Evolutionary conservation across 257 asterid genomes (phyloP), one percentile per base, ranked within the genome.

Genomic region (Ocimum tenuiflorum): DNA sequence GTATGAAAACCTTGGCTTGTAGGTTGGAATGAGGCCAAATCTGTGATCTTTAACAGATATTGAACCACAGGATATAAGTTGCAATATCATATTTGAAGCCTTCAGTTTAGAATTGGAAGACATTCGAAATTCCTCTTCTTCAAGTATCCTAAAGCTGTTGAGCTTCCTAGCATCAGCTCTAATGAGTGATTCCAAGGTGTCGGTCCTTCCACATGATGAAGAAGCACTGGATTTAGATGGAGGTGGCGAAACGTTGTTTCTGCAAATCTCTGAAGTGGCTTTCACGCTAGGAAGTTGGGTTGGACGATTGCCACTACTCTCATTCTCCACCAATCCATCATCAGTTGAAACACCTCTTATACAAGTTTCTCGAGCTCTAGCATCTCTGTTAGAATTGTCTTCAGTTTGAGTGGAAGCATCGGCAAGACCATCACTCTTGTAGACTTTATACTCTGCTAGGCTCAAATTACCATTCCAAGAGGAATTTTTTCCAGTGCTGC

Each of bases 371-470:
- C 69, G 85, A 55, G 77, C 65, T 73, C 38, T 67, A 38, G 61
- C 63, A 47, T 69, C 73, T 67, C 67, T 71, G 73, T 59, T 68
- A 41, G 77, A 58, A 54, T 74, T 83, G 56, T 86, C 97, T 51
- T 94, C 97, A 0, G 99, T 94, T 80, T 94, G 99, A 53, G 97
- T 94, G 23, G 96, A 82, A 63, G 97, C 99, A 82, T 94, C 95
- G 33, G 99, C 85, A 19, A 80, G 84, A 10, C 95, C 81, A 18
- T 82, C 87, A 17, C 57, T 81, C 65, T 86, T 85, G 91, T 87
- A 84, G 55, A 87, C 81, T 78, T 88, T 94, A 74, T 86, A 90
- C 62, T 90, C 96, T 0, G 90, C 71, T 69, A 91, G 75, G 83
- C 87, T 79, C 65, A 89, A 75, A 33, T 87, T 75, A 56, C 95